These are phyloP conservation scores for Cladorrhinum samala DNA, from an alignment of 495 filamentous ascomycete genomes.

Conservation along the genomic window DNA sequence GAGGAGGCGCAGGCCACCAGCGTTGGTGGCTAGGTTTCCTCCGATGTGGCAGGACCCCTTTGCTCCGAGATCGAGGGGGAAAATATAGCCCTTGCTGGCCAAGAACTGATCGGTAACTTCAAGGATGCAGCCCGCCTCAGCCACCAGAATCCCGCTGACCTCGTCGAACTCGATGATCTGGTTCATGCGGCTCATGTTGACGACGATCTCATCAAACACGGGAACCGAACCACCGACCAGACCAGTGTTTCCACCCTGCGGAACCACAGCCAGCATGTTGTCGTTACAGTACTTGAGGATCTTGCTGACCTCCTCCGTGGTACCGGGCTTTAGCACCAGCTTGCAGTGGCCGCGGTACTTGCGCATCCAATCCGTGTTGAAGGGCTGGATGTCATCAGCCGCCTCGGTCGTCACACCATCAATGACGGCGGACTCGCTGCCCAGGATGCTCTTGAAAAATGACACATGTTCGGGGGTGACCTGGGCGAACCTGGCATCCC, in stretches of 20 bases:
- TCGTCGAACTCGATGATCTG: conserved; percentile 85
- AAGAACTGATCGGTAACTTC: conserved; percentile 82
- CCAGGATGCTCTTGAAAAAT: conserved; percentile 71
- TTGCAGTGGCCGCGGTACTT: conserved; percentile 91
- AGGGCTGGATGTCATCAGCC: conserved; percentile 76
- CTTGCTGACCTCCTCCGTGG: conserved; percentile 77
- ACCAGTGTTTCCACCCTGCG: conserved; percentile 94
- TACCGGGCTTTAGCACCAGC: conserved; percentile 77
- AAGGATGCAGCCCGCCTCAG: conserved; percentile 83
- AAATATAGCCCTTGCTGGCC: conserved; percentile 72
- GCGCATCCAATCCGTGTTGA: conserved; percentile 98
- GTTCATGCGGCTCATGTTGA: conserved; percentile 85
- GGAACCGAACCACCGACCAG: conserved; percentile 92
- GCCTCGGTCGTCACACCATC: conserved; percentile 71
- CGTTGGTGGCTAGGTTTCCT: conserved; percentile 97
- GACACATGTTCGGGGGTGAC: conserved; percentile 70
- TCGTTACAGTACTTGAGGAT: conserved; percentile 92
- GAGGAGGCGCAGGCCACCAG: conserved; percentile 81
- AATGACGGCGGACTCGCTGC: conserved; percentile 69
- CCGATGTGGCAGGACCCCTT: conserved; percentile 97
- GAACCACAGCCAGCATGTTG: conserved; percentile 85
- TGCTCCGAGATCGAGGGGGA: conserved; percentile 90
- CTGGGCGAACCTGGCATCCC: conserved; percentile 65
- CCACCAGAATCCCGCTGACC: conserved; percentile 84
- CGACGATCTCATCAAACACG: conserved; percentile 95